These are phyloP conservation scores for Trametes coccinea DNA, from an alignment of 768 basidiomycete species.

Conservation along the genomic window DNA sequence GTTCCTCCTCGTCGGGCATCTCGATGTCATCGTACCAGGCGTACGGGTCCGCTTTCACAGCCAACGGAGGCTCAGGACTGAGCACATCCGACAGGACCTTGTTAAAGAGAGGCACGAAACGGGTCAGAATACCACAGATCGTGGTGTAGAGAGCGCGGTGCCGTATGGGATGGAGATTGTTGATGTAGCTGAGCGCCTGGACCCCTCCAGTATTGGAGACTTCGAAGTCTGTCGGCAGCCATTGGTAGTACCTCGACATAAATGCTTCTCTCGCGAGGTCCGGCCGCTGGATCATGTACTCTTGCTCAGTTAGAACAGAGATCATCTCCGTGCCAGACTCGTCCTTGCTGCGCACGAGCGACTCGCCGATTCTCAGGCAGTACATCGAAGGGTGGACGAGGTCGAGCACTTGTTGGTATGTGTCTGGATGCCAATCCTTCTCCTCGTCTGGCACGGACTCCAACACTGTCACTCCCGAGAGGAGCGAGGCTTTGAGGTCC, in stretches of 20 bases:
- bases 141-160: constrained; percentile 22
- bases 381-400: constrained; percentile 36
- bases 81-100: constrained; percentile 24
- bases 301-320: too few relatives aligned
- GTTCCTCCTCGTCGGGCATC: not conserved
- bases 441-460: constrained; percentile 37
- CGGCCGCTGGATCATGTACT: too few relatives aligned
- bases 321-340: too few relatives aligned
- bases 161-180: constrained; percentile 30
- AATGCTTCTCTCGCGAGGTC: too few relatives aligned
- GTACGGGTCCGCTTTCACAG: constrained; percentile 5
- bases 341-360: too few relatives aligned
- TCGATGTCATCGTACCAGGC: constrained; percentile 11
- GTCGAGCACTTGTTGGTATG: constrained; percentile 38
- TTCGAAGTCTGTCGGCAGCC: constrained; percentile 34
- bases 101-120: constrained; percentile 31
- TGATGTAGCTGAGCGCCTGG: constrained; percentile 30
- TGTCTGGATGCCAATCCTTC: constrained; percentile 49
- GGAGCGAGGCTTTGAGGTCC: not conserved
- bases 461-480: constrained; percentile 23
- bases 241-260: constrained; percentile 18
- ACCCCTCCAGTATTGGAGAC: constrained; percentile 23
- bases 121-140: constrained; percentile 23
- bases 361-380: constrained; percentile 15
- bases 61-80: not conserved